These are phyloP conservation scores for Haemoproteus tartakovskyi DNA, from an alignment of 169 alveolate species.

Conservation along the genomic window DNA sequence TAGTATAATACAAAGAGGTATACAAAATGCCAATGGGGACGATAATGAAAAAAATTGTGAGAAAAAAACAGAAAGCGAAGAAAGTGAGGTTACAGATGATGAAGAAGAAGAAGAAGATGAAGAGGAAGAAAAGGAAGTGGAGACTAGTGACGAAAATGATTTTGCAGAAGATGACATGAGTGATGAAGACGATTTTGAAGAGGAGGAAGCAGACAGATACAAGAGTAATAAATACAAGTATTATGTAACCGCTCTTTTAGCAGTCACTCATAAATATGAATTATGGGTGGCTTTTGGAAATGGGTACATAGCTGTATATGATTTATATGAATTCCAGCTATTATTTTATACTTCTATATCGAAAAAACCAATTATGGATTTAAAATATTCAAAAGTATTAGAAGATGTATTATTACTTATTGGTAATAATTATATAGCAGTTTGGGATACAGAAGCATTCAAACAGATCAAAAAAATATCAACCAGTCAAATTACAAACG, in stretches of 20 bases:
- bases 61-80: neutral
- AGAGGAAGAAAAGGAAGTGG: neutral
- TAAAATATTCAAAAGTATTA: slow-evolving; percentile 50
- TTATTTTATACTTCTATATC: slow-evolving; percentile 53
- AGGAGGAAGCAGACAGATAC: neutral
- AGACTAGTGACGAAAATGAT: neutral
- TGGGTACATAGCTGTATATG: slow-evolving; percentile 63
- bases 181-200: neutral
- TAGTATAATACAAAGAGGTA: too few relatives aligned
- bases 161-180: neutral
- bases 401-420: slow-evolving; percentile 47
- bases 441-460: slow-evolving; percentile 59
- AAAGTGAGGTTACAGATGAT: neutral
- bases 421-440: slow-evolving; percentile 48
- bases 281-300: slow-evolving; percentile 64
- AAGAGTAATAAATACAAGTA: slow-evolving; percentile 2
- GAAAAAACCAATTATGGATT: slow-evolving; percentile 60
- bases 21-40: too few relatives aligned
- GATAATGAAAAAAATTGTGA: too few relatives aligned
- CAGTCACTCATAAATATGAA: slow-evolving; percentile 61
- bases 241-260: slow-evolving; percentile 49
- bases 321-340: slow-evolving; percentile 50
- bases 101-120: neutral
- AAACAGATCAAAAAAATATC: slow-evolving; percentile 42
- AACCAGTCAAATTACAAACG: slow-evolving; percentile 33